Percentiles rank a stretch among this genome's conserved stretches.
Evolutionary conservation across 352 stramenopile species (phyloP).

Genomic region (Phytopythium delawarense): DNA sequence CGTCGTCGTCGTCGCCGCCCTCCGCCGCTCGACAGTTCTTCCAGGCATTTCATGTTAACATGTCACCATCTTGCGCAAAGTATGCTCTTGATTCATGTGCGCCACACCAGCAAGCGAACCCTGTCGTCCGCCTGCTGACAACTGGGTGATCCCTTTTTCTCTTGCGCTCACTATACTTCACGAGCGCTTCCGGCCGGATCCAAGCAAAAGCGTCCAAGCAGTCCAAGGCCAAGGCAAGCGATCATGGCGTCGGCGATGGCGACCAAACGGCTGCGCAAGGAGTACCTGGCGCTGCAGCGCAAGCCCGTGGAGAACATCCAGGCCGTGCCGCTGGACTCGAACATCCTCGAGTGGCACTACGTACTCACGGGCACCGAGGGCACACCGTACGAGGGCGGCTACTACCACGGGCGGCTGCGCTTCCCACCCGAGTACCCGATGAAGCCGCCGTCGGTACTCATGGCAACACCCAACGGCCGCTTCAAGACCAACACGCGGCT

Average conservation of each 20-base stretch:
- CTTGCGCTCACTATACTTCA: no score
- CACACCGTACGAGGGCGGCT: slow-evolving; percentile 84
- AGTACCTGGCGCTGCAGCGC: slow-evolving; percentile 88
- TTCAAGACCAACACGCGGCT: slow-evolving; percentile 94
- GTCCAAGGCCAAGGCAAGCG: no score
- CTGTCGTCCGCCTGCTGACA: no score
- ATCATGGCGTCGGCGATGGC: slow-evolving; percentile 76
- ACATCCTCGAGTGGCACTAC: slow-evolving; percentile 97
- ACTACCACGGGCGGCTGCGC: slow-evolving; percentile 90
- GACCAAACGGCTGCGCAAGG: slow-evolving; percentile 91
- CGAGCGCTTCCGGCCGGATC: no score
- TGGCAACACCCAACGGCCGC: slow-evolving; percentile 92
- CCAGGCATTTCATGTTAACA: background rate
- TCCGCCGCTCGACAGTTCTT: background rate
- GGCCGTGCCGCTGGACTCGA: slow-evolving; percentile 86
- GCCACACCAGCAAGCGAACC: background rate
- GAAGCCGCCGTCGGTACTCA: slow-evolving; percentile 94
- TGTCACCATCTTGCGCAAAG: background rate
- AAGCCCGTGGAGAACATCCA: slow-evolving; percentile 91
- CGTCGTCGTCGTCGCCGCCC: no score
- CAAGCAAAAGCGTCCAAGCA: background rate
- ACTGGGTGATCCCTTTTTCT: no score
- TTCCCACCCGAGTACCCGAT: slow-evolving; percentile 95
- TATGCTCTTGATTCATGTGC: background rate
- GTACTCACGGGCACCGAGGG: slow-evolving; percentile 81